Evolutionary conservation across 106 monocot genomes (phyloP).

Genomic region (Gastrodia elata): DNA sequence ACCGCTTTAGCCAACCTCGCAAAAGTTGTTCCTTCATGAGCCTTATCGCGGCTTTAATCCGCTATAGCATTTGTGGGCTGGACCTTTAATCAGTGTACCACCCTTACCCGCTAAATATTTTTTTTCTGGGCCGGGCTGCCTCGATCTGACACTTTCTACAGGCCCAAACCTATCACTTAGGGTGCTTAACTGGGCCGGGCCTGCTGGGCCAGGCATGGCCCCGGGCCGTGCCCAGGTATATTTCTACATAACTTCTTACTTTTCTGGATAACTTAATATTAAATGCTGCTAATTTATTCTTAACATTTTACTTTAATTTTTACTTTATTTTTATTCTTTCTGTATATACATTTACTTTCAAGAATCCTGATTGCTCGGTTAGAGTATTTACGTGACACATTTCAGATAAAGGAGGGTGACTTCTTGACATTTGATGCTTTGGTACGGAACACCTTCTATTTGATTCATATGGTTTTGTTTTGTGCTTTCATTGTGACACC

Average conservation of each 20-base stretch:
- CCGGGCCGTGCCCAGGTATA: no score
- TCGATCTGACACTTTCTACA: no score
- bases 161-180: no score
- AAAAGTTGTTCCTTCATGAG: no score
- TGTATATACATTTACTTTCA: constrained; percentile 12
- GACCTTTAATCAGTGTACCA: no score
- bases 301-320: not conserved
- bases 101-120: no score
- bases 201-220: no score
- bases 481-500: not conserved
- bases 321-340: not conserved
- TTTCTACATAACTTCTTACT: not conserved
- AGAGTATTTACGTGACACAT: constrained; percentile 88
- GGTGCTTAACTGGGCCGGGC: no score
- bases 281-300: not conserved
- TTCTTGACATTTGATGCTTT: constrained; percentile 99
- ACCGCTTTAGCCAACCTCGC: no score
- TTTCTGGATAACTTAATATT: not conserved
- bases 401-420: constrained; percentile 99
- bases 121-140: no score
- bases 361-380: constrained; percentile 88
- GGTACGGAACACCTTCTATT: constrained; percentile 39
- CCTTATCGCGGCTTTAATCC: no score
- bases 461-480: not conserved
- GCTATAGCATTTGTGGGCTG: no score